Evolutionary conservation across 495 filamentous ascomycete genomes (phyloP), one percentile per base, ranked within the genome.

Genomic region (Aspergillus cavernicola): DNA sequence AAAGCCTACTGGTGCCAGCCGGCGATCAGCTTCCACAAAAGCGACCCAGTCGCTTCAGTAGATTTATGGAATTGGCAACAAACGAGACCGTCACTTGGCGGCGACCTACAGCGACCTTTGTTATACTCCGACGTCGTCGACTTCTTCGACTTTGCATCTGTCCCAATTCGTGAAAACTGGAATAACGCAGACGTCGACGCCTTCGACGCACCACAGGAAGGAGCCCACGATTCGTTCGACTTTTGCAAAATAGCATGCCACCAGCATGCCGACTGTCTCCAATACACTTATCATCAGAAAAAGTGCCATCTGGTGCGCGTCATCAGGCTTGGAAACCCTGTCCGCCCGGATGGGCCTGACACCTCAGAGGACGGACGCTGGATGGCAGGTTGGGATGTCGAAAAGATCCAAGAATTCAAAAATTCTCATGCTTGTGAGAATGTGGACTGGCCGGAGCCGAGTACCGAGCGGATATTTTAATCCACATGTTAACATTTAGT

Each of bases 11-110:
- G 76, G 77, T 82, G 79, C 47, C 74, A 79, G 45, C 78, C 79
- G 7, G 73, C 72, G 0, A 58, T 82, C 52, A 80, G 69, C 19
- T 68, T 82, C 71, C 79, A 82, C 56, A 79, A 82, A 56, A 61
- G 64, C 0, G 64, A 36, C 16, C 7, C 58, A 47, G 8, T 56
- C 66, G 40, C 41, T 55, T 16, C 37, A 59, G 15, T 73, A 58
- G 61, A 64, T 67, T 50, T 53, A 54, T 39, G 20, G 40, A 32
- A 26, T 9, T 33, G n/a, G 46, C 37, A 47, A 52, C 50, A 22
- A 10, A 31, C 15, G 13, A 35, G 29, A 47, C 31, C n/a, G 13
- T 12, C 20, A 8, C 2, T 19, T 0, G 29, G 31, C 16, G 19
- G 19, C 13, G 42, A 19, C 28, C 23, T 38, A 11, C 35, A 63